Percentiles rank a stretch among this genome's conserved stretches.
phyloP scores from a whole-genome alignment of 164 flowering plant species.

The Euptelea pleiosperma region DNA sequence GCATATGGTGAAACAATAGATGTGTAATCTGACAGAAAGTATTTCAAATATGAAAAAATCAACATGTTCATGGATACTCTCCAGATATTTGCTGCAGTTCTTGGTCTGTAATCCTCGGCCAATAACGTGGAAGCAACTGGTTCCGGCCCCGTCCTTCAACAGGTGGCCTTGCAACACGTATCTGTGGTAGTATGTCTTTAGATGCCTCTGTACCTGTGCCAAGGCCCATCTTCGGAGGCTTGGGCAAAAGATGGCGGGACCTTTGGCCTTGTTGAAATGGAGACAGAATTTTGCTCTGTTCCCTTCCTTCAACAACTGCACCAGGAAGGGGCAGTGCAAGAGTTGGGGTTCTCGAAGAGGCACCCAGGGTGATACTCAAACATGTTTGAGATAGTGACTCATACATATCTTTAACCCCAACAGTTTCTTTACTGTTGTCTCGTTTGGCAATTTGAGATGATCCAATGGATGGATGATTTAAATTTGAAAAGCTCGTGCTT shows the following conservation, averaged over 20 bases:
- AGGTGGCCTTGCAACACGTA: constrained; percentile 89
- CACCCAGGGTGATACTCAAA: constrained; percentile 53
- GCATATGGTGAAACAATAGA: not conserved
- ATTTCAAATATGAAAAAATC: not conserved
- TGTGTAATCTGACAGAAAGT: not conserved
- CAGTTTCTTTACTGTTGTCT: constrained; percentile 23
- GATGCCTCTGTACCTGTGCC: constrained; percentile 39
- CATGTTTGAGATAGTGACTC: constrained; percentile 48
- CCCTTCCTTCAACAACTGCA: constrained; percentile 42
- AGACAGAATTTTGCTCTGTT: constrained; percentile 32
- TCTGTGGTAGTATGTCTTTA: constrained; percentile 39
- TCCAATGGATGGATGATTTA: constrained; percentile 29
- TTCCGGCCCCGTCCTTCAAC: constrained; percentile 82
- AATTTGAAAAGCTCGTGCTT: constrained; percentile 28
- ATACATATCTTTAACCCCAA: constrained; percentile 29
- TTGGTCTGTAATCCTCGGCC: constrained; percentile 96
- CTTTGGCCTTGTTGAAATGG: constrained; percentile 51
- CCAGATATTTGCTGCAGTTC: constrained; percentile 89
- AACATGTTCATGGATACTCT: constrained; percentile 71
- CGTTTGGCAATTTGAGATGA: constrained; percentile 35
- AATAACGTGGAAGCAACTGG: constrained; percentile 95
- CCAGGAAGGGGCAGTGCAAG: constrained; percentile 22
- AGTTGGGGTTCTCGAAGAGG: constrained; percentile 32
- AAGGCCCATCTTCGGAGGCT: constrained; percentile 45
- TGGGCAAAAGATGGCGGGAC: constrained; percentile 66